phyloP scores from a whole-genome alignment of 192 early-diverging fungal species.

The Umbelopsis ramanniana region DNA sequence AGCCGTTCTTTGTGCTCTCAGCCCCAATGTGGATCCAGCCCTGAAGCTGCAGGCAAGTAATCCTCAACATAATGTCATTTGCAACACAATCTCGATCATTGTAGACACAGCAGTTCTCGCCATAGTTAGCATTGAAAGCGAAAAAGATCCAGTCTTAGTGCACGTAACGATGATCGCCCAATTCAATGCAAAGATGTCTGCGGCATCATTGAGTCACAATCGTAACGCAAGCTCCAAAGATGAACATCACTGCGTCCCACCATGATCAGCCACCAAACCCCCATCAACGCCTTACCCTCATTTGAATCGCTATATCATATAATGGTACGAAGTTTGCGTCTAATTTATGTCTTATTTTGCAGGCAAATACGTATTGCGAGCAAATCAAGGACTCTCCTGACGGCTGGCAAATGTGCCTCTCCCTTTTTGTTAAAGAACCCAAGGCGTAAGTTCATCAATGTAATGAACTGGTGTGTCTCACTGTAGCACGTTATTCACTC shows the following conservation, averaged over 20 bases:
- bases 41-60: constrained; percentile 75
- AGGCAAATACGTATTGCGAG: constrained; percentile 86
- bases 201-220: not conserved
- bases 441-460: constrained; percentile 54
- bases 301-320: not conserved
- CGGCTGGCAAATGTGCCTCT: constrained; percentile 86
- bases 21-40: constrained; percentile 66
- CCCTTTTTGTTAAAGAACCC: constrained; percentile 77
- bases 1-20: constrained; percentile 78
- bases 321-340: not conserved
- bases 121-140: not conserved
- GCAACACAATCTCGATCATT: not conserved
- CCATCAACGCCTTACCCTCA: not conserved
- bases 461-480: not conserved
- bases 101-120: not conserved
- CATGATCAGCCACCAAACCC: not conserved
- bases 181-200: not conserved
- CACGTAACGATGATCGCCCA: not conserved
- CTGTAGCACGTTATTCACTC: constrained; percentile 23
- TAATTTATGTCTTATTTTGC: constrained; percentile 27
- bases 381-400: constrained; percentile 74
- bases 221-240: not conserved
- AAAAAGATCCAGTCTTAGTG: not conserved
- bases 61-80: not conserved
- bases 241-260: not conserved